A percentile compares a stretch with the other conserved stretches of the same genome.
phyloP scores from a whole-genome alignment of 305 asterid species.

The Solanum hybrid region DNA sequence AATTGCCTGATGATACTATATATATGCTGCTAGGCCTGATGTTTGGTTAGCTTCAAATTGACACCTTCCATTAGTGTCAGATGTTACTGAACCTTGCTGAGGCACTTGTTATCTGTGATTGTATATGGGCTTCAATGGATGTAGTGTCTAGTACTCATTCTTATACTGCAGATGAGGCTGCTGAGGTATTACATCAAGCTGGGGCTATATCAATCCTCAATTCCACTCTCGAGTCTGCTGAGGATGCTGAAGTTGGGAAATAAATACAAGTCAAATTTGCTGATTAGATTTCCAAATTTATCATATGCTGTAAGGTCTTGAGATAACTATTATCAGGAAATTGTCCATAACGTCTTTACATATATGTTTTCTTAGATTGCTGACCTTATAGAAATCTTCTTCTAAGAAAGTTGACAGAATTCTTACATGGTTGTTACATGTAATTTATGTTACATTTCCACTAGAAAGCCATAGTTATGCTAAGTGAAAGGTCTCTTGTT shows the following conservation, averaged over 20 bases:
- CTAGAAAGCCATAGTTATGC: background rate
- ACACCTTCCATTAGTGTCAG: background rate
- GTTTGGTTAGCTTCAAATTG: background rate
- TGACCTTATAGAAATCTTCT: background rate
- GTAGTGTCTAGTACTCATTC: background rate
- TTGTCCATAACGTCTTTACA: background rate
- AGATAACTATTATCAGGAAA: background rate
- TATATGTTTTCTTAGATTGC: background rate
- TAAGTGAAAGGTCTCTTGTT: background rate
- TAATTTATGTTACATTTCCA: background rate
- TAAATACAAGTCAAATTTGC: slow-evolving; percentile 45
- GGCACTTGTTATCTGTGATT: background rate
- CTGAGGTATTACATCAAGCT: slow-evolving; percentile 43
- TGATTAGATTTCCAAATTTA: slow-evolving; percentile 40
- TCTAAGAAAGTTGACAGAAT: background rate
- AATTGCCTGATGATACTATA: background rate
- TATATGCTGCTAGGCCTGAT: background rate
- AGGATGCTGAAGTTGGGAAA: slow-evolving; percentile 48
- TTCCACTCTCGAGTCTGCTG: slow-evolving; percentile 43
- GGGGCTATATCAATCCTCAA: slow-evolving; percentile 52
- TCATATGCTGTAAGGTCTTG: slow-evolving; percentile 21
- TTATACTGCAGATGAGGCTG: slow-evolving; percentile 9
- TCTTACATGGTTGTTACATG: background rate
- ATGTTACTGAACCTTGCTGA: background rate
- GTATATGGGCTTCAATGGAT: background rate